These are phyloP conservation scores for Umbellularia californica DNA, from an alignment of 164 flowering plant genomes.

Conservation along the genomic window DNA sequence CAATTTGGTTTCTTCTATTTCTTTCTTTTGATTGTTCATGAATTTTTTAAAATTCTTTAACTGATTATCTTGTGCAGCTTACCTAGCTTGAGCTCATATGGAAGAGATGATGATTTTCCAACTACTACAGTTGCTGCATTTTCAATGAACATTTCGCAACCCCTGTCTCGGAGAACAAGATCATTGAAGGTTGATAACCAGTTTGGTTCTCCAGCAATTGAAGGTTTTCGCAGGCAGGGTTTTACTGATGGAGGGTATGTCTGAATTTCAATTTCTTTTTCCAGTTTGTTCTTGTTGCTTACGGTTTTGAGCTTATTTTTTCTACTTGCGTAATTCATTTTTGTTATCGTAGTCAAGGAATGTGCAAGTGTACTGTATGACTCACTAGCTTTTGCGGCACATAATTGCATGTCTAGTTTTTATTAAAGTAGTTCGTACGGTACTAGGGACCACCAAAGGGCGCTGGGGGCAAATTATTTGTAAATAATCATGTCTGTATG, in stretches of 20 bases:
- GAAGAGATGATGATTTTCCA: conserved; percentile 76
- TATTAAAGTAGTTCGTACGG: too few relatives aligned
- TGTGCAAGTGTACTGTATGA: too few relatives aligned
- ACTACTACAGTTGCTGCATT: conserved; percentile 52
- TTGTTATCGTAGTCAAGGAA: too few relatives aligned
- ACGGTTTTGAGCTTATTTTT: not conserved
- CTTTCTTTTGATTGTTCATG: conserved; percentile 2
- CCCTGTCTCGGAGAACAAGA: conserved; percentile 88
- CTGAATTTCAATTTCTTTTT: too few relatives aligned
- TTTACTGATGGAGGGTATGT: conserved; percentile 75
- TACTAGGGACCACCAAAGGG: too few relatives aligned
- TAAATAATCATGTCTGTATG: too few relatives aligned
- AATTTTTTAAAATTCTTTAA: conserved; percentile 4
- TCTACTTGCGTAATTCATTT: not conserved
- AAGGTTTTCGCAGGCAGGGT: conserved; percentile 50
- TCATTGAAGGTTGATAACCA: conserved; percentile 59
- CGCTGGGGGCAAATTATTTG: too few relatives aligned
- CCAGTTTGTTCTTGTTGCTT: not conserved
- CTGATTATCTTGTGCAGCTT: conserved; percentile 51
- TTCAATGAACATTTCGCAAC: conserved; percentile 50
- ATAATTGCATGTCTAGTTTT: too few relatives aligned
- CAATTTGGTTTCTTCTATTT: not conserved
- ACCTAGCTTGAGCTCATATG: conserved; percentile 49
- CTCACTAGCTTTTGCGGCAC: too few relatives aligned
- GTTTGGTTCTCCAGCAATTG: conserved; percentile 38